Base-by-base conservation (phyloP, 495 filamentous ascomycete species). In the Bacidia gigantensis region DNA sequence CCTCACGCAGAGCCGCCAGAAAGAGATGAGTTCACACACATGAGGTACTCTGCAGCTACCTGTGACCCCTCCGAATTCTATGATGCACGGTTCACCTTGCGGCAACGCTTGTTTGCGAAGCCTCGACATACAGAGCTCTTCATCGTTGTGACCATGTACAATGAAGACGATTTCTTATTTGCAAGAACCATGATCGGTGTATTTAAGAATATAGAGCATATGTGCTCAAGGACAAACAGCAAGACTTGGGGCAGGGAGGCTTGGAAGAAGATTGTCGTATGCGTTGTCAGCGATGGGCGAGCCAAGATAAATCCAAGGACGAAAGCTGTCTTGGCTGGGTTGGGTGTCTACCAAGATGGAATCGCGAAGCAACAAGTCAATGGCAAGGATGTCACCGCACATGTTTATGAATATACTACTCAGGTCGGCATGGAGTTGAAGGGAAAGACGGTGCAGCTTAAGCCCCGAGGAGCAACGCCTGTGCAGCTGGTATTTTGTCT, bases 241-340 rank as follows among this genome's bases (percentile, higher is more conserved):
- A 93, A 90, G 68, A 99, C 89, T 0, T 99, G 93, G 93, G 93
- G 93, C 53, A 89, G 86, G 66, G 92, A 99, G 60, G 87, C 89
- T 3, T 99, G 93, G 93, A 97, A 97, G 72, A 97, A 97, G 72
- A 94, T 99, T 56, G 93, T 99, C 11, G 93, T 99, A 14, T 99
- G 93, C 63, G 81, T 99, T 18, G 90, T 99, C 52, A 96, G 89
- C 56, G 93, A 99, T 59, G 93, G 93, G 52, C 92, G 92, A 81
- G 87, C 83, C 40, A 99, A 99, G 72, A 97, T 99, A 67, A 95
- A 96, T 64, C 82, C 87, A 1, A 75, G 93, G 49, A 97, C 93
- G 7, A 79, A 83, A 57, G 89, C 90, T 40, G 81, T 97, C 24
- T 66, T 99, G 48, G 88, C 93, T 5, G 93, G 79, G 72, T 79